Base-by-base conservation (phyloP, 495 filamentous ascomycete genomes). In the Collariella sp. region DNA sequence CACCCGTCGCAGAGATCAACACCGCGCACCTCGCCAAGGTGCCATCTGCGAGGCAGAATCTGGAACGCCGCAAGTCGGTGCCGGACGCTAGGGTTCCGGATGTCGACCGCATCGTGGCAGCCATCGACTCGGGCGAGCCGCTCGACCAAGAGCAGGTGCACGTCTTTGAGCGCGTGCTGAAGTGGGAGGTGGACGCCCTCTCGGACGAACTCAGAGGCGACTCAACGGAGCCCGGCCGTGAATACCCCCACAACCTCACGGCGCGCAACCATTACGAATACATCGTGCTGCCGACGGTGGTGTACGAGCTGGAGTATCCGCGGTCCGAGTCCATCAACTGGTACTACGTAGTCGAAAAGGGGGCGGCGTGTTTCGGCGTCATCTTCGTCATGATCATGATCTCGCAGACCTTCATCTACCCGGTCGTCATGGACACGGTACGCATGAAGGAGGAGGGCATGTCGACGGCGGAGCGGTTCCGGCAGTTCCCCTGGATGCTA, bases 261-360 rank as follows among this genome's bases (percentile, higher is more conserved):
- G 55, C 81, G 46, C 41, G 53, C 41, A 86, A 88, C 67, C 84
- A 83, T 58, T 79, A 79, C 61, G 85, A 87, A 54, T 89, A 81
- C 67, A 80, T 84, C 53, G 77, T 81, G 40, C 75, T 89, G 15
- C 86, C 86, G 23, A 89, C 85, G 7, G 68, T 86, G 29, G 83
- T 88, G 15, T 89, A 89, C 69, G 86, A 89, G 63, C 76, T 89
- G 15, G 81, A 84, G 58, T 89, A 89, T 61, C 85, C 86, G 11
- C 78, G 86, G 29, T 83, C 83, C 40, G 76, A 83, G 23, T 66
- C 57, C 11, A 84, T 87, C 60, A 79, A 85, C 66, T 86, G 84
- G 83, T 71, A 67, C 53, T 89, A 88, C 62, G 84, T 85, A 7
- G 74, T 75, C 3, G 86, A 89, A 65, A 89, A 89, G 62, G 68